Base-by-base conservation (phyloP, 768 basidiomycete species). In the Kwoniella botswanensis region DNA sequence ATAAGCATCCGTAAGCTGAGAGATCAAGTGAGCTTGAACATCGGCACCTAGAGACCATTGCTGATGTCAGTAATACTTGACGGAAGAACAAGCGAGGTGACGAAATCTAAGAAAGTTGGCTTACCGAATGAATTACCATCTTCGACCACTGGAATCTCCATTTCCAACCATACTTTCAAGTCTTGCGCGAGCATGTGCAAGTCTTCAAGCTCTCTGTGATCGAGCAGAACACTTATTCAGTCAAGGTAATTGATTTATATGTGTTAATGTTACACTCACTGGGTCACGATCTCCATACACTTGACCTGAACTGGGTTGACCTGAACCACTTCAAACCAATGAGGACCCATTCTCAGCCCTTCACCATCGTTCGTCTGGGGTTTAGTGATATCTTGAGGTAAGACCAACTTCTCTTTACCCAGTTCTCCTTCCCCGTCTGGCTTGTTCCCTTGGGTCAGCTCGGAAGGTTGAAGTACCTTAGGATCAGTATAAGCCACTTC, bases 81-180 rank as follows among this genome's bases (percentile, higher is more conserved):
- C 6, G 35, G 35, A 35, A 35, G 35, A 35, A 7, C 35, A 35
- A 35, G 35, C 35, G 35, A 35, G 35, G 35, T 35, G 35, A 9
- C 0, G 35, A 35, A 7, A 35, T 35, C 35, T 1, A 29, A 63
- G 60, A 26, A 6, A 46, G 11, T 10, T 41, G 5, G 61, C 55
- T 52, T 46, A 77, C 77, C 78, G 63, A 79, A 81, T 4, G 71
- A 75, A 57, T 81, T 81, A 9, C 80, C 78, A 61, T 81, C 80
- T 61, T 81, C 80, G 22, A 79, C 75, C 6, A 79, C 53, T 22
- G 80, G 80, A 26, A 79, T 73, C 50, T 81, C 80, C 54, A 78
- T 67, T 43, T 79, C 71, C 2, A 81, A 63, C 80, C 80, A 81
- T 13, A 76, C 64, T 41, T 72, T 59, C 18, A 81, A 67, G 63